These are phyloP conservation scores for Globisporangium heterothallicum DNA, from an alignment of 352 stramenopile genomes.

Conservation along the genomic window DNA sequence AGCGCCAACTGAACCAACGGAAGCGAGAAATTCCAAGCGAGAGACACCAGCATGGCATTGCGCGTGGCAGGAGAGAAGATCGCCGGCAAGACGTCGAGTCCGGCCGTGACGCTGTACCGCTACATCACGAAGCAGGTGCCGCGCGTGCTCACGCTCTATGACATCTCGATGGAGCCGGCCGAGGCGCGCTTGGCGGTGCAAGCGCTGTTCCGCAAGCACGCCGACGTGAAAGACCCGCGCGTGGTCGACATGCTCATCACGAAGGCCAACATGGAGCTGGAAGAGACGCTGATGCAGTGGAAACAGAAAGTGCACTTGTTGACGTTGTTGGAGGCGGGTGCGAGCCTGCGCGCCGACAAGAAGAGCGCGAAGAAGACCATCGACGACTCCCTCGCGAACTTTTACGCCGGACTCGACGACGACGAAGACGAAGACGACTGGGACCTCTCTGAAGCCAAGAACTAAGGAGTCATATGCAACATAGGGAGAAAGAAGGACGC, in stretches of 20 bases:
- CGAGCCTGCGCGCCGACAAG: constrained; percentile 36
- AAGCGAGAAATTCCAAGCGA: constrained; percentile 1
- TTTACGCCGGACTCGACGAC: constrained; percentile 66
- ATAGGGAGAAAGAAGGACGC: constrained; percentile 1
- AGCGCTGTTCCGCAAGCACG: constrained; percentile 93
- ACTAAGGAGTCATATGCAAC: constrained; percentile 11
- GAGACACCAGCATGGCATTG: constrained; percentile 49
- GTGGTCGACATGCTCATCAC: constrained; percentile 95
- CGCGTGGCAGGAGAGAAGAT: constrained; percentile 70
- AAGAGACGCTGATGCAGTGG: constrained; percentile 97
- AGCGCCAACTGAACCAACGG: constrained; percentile 5
- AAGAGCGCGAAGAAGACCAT: constrained; percentile 36
- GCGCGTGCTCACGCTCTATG: constrained; percentile 96
- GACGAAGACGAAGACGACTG: constrained; percentile 68
- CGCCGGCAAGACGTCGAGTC: constrained; percentile 44
- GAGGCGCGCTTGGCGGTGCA: constrained; percentile 89
- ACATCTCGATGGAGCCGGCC: constrained; percentile 92
- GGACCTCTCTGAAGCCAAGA: constrained; percentile 22
- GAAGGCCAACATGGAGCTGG: constrained; percentile 97
- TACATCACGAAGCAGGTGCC: constrained; percentile 91
- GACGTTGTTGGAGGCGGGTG: constrained; percentile 64
- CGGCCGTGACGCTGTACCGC: constrained; percentile 82
- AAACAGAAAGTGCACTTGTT: constrained; percentile 97
- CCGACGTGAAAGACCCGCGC: constrained; percentile 91
- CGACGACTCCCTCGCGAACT: constrained; percentile 73